A percentile compares a stretch with the other conserved stretches of the same genome.
These are phyloP conservation scores for Exserohilum turcica DNA, from an alignment of 2,329 filamentous ascomycete species.

Conservation along the genomic window DNA sequence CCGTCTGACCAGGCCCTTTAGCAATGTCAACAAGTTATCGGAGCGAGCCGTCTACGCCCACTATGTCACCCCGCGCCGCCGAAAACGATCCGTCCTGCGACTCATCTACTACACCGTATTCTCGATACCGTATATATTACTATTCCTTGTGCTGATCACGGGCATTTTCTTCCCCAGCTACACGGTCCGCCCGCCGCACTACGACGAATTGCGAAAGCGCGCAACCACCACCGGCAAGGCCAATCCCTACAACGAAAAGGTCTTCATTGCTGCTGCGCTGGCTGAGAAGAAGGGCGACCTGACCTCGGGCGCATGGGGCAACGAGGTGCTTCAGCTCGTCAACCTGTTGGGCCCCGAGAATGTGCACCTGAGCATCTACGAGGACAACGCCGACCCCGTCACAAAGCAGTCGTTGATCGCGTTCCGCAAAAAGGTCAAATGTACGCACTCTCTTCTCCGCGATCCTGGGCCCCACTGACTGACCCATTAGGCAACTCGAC, in stretches of 20 bases:
- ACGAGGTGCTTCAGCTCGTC: constrained; percentile 64
- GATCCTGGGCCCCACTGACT: constrained; percentile 17
- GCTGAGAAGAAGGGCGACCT: constrained; percentile 67
- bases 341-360: constrained; percentile 70
- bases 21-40: constrained; percentile 34
- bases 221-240: constrained; percentile 49
- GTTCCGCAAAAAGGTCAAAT: constrained; percentile 58
- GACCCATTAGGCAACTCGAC: constrained; percentile 46
- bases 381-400: constrained; percentile 67
- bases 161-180: constrained; percentile 62
- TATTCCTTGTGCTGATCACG: constrained; percentile 50
- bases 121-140: constrained; percentile 39
- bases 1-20: constrained; percentile 24
- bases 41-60: constrained; percentile 38
- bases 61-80: constrained; percentile 41
- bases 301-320: constrained; percentile 67
- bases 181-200: constrained; percentile 59
- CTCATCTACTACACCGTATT: constrained; percentile 41
- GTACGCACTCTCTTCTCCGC: constrained; percentile 34
- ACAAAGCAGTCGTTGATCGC: constrained; percentile 61
- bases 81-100: constrained; percentile 39
- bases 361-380: constrained; percentile 74
- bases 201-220: constrained; percentile 50
- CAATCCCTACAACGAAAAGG: constrained; percentile 64
- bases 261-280: constrained; percentile 76